These are phyloP conservation scores for Phytophthora ramorum DNA, from an alignment of 352 stramenopile genomes.

Conservation along the genomic window DNA sequence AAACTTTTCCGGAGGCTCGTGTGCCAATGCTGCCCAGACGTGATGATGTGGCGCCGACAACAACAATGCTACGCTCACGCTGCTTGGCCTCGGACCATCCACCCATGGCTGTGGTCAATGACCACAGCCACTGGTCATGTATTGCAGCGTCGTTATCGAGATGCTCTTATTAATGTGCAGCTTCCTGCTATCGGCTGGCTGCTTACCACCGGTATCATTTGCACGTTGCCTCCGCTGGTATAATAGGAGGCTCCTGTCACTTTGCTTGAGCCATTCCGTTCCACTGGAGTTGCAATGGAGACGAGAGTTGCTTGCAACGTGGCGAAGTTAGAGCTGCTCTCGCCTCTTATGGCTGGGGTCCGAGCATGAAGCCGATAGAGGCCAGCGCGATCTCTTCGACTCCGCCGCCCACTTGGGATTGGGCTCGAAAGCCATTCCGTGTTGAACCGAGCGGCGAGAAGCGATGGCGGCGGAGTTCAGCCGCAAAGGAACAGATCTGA, in stretches of 20 bases:
- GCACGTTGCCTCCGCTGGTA: neutral
- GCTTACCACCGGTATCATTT: slow-evolving; percentile 5
- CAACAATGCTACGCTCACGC: slow-evolving; percentile 27
- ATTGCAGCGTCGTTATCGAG: slow-evolving; percentile 9
- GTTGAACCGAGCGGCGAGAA: slow-evolving; percentile 22
- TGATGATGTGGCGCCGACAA: neutral
- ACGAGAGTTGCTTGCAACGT: slow-evolving; percentile 15
- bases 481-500: slow-evolving; percentile 27
- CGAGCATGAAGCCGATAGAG: slow-evolving; percentile 20
- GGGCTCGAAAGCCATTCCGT: neutral
- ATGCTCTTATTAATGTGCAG: neutral
- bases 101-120: slow-evolving; percentile 5
- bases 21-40: neutral
- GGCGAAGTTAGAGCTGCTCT: slow-evolving; percentile 13
- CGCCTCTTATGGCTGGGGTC: slow-evolving; percentile 13
- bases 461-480: slow-evolving; percentile 15
- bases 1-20: neutral
- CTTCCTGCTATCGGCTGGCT: neutral
- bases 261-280: neutral
- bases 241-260: neutral
- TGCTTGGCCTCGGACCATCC: slow-evolving; percentile 23
- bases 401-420: slow-evolving; percentile 18
- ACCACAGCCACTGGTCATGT: no score
- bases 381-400: slow-evolving; percentile 17
- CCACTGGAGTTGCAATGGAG: neutral